Conservation (phyloP, 805 yeast genomes). For the Teunomyces funiuensis region DNA sequence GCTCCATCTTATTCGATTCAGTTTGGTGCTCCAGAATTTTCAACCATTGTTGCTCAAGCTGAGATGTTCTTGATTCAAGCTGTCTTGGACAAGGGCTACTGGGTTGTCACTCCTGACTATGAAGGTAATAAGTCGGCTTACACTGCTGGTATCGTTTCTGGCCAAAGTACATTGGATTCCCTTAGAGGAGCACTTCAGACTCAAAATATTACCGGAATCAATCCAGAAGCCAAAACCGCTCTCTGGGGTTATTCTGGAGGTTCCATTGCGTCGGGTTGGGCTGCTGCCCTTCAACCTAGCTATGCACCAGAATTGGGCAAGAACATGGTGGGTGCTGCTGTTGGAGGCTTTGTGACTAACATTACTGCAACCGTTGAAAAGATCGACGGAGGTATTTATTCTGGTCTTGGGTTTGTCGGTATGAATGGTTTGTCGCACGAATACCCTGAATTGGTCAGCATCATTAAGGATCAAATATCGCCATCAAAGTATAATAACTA, state of each 20-base stretch:
- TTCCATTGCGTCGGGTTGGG: conserved; percentile 25
- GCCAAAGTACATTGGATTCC: conserved; percentile 19
- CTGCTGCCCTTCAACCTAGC: conserved; percentile 20
- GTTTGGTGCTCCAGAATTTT: conserved; percentile 8
- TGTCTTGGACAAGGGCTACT: conserved; percentile 20
- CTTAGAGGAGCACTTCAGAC: conserved; percentile 17
- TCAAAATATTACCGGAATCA: conserved; percentile 14
- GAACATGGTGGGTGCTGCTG: conserved; percentile 26
- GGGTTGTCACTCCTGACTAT: conserved; percentile 20
- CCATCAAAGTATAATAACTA: conserved; percentile 6
- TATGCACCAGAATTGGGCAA: conserved; percentile 22
- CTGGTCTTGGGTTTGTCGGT: conserved; percentile 30
- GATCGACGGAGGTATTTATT: conserved; percentile 24
- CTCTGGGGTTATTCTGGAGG: conserved; percentile 30
- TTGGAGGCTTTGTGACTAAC: conserved; percentile 38
- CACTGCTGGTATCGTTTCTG: conserved; percentile 20
- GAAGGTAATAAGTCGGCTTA: conserved; percentile 21
- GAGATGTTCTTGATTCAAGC: conserved; percentile 16
- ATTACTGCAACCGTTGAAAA: conserved; percentile 24
- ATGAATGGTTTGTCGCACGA: conserved; percentile 25
- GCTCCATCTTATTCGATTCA: conserved; percentile 19
- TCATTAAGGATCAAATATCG: neutral
- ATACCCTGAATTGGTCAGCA: neutral
- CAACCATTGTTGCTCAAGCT: conserved; percentile 12
- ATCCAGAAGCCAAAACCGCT: conserved; percentile 14